These are phyloP conservation scores for Termitomyces sp. DNA, from an alignment of 768 basidiomycete species.

Conservation along the genomic window DNA sequence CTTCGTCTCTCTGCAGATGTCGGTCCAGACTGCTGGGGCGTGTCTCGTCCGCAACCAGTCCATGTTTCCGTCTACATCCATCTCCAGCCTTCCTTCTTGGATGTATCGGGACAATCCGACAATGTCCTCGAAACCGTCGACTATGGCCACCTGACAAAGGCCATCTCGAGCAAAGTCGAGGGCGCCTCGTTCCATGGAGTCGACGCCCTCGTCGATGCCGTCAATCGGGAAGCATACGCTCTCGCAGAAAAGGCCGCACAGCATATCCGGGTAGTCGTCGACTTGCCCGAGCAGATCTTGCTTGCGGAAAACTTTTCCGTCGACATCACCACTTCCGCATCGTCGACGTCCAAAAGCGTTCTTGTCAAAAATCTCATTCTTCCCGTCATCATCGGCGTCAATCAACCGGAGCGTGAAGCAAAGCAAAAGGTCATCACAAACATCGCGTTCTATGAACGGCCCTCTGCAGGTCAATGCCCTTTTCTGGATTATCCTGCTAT, in stretches of 20 bases:
- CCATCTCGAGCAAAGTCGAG: slow-evolving; percentile 25
- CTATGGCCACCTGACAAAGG: slow-evolving; percentile 58
- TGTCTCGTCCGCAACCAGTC: slow-evolving; percentile 43
- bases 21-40: slow-evolving; percentile 49
- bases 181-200: slow-evolving; percentile 20
- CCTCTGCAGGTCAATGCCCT: slow-evolving; percentile 7
- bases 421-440: slow-evolving; percentile 60
- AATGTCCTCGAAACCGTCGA: slow-evolving; percentile 53
- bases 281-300: slow-evolving; percentile 45
- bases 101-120: slow-evolving; percentile 40
- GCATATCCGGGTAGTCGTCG: slow-evolving; percentile 35
- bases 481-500: slow-evolving; percentile 32
- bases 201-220: slow-evolving; percentile 27
- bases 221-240: slow-evolving; percentile 29
- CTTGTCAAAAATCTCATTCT: slow-evolving; percentile 41
- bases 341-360: slow-evolving; percentile 20
- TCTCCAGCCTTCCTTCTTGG: slow-evolving; percentile 34
- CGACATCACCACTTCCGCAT: slow-evolving; percentile 24
- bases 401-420: slow-evolving; percentile 59
- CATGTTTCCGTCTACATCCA: slow-evolving; percentile 44
- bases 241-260: slow-evolving; percentile 30
- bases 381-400: slow-evolving; percentile 62
- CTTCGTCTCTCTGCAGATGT: slow-evolving; percentile 35
- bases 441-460: slow-evolving; percentile 35
- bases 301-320: slow-evolving; percentile 39